These are phyloP conservation scores for Pichia sp. DNA, from an alignment of 1,139 yeast genomes.

Conservation along the genomic window DNA sequence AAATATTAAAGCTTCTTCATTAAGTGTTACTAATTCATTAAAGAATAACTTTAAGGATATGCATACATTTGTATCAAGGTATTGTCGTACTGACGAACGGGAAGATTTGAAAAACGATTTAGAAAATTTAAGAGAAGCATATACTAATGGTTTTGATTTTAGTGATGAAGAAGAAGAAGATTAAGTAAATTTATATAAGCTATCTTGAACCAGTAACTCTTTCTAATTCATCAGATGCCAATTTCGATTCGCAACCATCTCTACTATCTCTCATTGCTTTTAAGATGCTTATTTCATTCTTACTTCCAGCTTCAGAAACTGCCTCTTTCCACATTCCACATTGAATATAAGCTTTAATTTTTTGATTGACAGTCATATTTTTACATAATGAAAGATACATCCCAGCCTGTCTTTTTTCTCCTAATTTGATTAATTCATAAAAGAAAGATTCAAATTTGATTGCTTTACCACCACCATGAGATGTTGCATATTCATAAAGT, in stretches of 20 bases:
- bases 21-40: conserved; percentile 45
- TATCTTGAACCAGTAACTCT: conserved; percentile 23
- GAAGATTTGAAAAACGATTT: conserved; percentile 58
- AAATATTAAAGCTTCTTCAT: conserved; percentile 23
- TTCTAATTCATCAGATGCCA: conserved; percentile 30
- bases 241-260: conserved; percentile 29
- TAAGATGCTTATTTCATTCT: conserved; percentile 45
- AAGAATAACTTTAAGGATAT: conserved; percentile 42
- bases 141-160: conserved; percentile 50
- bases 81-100: conserved; percentile 54
- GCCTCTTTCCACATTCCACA: conserved; percentile 54
- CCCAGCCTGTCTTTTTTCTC: conserved; percentile 42
- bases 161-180: conserved; percentile 15
- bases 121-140: conserved; percentile 44
- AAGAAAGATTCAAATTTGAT: conserved; percentile 70
- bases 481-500: conserved; percentile 40
- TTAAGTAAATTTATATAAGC: background rate
- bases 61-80: conserved; percentile 40
- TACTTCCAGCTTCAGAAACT: conserved; percentile 52
- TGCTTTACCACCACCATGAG: conserved; percentile 48
- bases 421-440: conserved; percentile 43
- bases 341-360: conserved; percentile 44
- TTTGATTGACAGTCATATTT: conserved; percentile 34
- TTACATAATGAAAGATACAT: conserved; percentile 35
- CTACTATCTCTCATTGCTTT: conserved; percentile 31